These are phyloP conservation scores for Penicillium sp. DNA, from an alignment of 2,329 filamentous ascomycete species.

Conservation along the genomic window DNA sequence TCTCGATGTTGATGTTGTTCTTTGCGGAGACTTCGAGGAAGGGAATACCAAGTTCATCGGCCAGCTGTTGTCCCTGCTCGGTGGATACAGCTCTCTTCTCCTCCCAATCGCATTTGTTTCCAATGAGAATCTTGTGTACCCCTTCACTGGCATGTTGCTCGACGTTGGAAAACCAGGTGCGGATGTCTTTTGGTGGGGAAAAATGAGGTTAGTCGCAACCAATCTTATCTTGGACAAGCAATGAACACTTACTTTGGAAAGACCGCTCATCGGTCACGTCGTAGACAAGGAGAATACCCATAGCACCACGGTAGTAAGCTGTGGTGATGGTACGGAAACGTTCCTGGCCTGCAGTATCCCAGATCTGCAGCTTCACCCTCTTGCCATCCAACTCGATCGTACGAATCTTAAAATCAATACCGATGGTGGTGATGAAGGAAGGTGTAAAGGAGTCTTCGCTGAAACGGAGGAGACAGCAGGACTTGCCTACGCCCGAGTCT, in stretches of 20 bases:
- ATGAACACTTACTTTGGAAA: conserved; percentile 74
- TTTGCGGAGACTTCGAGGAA: conserved; percentile 99
- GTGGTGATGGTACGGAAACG: conserved; percentile 98
- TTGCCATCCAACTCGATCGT: conserved; percentile 99
- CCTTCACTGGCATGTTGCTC: conserved; percentile 97
- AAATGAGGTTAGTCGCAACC: background rate
- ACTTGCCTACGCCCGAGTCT: conserved; percentile 95
- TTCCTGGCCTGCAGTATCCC: conserved; percentile 98
- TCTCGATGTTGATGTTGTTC: conserved; percentile 99
- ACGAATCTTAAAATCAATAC: conserved; percentile 99
- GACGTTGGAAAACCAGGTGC: conserved; percentile 99
- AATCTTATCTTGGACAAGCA: background rate
- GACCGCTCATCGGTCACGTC: conserved; percentile 96
- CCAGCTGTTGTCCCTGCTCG: conserved; percentile 88
- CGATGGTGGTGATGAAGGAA: conserved; percentile 98
- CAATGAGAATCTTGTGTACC: conserved; percentile 99
- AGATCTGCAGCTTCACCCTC: conserved; percentile 98
- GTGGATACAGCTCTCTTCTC: conserved; percentile 95
- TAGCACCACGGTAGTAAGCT: conserved; percentile 96
- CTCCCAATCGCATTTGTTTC: conserved; percentile 99
- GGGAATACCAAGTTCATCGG: conserved; percentile 92
- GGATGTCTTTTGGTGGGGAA: conserved; percentile 64
- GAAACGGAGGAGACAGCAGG: conserved; percentile 93
- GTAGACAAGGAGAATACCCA: conserved; percentile 97
- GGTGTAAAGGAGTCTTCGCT: conserved; percentile 97